phyloP scores from a whole-genome alignment of 495 filamentous ascomycete genomes.

The Bathelium albidoporum region DNA sequence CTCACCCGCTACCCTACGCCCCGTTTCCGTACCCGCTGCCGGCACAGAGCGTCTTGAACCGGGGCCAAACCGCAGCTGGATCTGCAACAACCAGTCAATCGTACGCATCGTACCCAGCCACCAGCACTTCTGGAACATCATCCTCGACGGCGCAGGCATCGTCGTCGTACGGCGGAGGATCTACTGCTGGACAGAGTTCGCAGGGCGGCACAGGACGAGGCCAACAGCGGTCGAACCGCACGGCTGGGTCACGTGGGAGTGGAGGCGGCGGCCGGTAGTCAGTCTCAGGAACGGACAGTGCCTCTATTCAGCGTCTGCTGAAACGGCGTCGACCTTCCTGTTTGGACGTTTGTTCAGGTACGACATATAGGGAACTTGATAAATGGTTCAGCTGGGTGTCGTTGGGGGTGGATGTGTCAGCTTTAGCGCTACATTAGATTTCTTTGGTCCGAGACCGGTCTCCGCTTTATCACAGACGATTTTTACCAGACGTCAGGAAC shows the following conservation, averaged over 20 bases:
- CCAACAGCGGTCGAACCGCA: neutral
- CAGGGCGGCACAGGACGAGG: neutral
- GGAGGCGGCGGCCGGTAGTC: too few relatives aligned
- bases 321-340: neutral
- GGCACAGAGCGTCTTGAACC: neutral
- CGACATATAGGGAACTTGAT: neutral
- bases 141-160: neutral
- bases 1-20: neutral
- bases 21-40: neutral
- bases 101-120: neutral
- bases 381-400: neutral
- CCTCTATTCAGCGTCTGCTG: too few relatives aligned
- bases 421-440: neutral
- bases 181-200: neutral
- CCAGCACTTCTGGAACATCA: neutral
- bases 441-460: neutral
- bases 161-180: neutral
- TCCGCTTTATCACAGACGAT: neutral
- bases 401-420: constrained; percentile 1
- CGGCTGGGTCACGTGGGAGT: neutral
- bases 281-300: too few relatives aligned
- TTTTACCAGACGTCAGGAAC: neutral
- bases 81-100: neutral
- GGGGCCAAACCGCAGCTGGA: neutral
- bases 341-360: neutral